Conservation (phyloP, 2,329 filamentous ascomycete genomes). For the Phialophora tarda region DNA sequence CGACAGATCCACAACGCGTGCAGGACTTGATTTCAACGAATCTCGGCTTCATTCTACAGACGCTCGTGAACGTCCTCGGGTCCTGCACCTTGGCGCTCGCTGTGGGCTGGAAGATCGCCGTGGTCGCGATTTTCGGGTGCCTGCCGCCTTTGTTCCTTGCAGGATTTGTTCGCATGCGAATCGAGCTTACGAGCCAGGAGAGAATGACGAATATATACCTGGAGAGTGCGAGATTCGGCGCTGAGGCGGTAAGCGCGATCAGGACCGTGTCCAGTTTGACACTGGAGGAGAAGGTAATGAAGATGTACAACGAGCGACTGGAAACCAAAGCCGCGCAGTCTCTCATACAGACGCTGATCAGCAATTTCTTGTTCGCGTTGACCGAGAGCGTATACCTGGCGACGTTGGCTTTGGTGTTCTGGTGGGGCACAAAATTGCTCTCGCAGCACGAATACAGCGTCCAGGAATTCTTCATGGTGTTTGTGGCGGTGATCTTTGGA, state of each 20-base stretch:
- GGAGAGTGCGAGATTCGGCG: constrained; percentile 71
- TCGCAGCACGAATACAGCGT: constrained; percentile 67
- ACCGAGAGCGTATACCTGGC: constrained; percentile 69
- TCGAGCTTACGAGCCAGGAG: constrained; percentile 15
- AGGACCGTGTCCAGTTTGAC: constrained; percentile 73
- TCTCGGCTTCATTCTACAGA: constrained; percentile 80
- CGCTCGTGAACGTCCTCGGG: constrained; percentile 72
- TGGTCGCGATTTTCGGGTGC: constrained; percentile 54
- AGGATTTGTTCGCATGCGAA: constrained; percentile 32
- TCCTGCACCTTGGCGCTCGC: constrained; percentile 72
- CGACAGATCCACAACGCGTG: constrained; percentile 77
- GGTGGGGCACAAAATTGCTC: constrained; percentile 68
- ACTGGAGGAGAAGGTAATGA: constrained; percentile 60
- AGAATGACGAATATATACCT: constrained; percentile 50
- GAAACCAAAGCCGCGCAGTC: constrained; percentile 58
- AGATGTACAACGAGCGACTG: constrained; percentile 41
- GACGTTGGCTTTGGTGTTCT: constrained; percentile 67
- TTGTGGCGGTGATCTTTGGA: constrained; percentile 48
- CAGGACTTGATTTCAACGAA: constrained; percentile 59
- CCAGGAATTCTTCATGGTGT: constrained; percentile 69
- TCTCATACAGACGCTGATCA: constrained; percentile 52
- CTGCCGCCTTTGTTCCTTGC: constrained; percentile 40
- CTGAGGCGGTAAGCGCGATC: constrained; percentile 74
- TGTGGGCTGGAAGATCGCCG: constrained; percentile 75
- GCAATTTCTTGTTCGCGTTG: constrained; percentile 69